Conservation (phyloP, 2,329 filamentous ascomycete species). For the Neofusicoccum sp. region DNA sequence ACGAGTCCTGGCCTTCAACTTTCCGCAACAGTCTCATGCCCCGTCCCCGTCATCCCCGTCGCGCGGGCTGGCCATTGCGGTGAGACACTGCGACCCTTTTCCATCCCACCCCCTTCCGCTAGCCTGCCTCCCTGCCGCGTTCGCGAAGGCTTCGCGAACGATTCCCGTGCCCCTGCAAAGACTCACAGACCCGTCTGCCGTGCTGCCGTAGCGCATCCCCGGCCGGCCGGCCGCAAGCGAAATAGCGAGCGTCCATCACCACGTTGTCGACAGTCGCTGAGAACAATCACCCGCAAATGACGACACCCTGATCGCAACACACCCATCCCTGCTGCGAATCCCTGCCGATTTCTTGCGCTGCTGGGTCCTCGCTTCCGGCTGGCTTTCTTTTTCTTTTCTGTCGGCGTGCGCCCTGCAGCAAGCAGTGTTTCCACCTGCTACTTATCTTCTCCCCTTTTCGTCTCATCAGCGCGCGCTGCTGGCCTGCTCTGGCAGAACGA, state of each 20-base stretch:
- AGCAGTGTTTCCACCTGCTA: slow-evolving; percentile 11
- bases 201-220: slow-evolving; percentile 10
- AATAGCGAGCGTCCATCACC: slow-evolving; percentile 17
- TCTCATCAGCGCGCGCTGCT: neutral
- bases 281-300: slow-evolving; percentile 11
- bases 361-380: slow-evolving; percentile 1
- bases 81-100: slow-evolving; percentile 15
- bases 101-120: neutral
- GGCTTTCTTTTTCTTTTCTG: neutral
- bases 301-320: slow-evolving; percentile 14
- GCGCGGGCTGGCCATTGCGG: slow-evolving; percentile 15
- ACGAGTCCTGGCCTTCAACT: slow-evolving; percentile 16
- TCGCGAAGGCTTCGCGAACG: slow-evolving; percentile 18
- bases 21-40: slow-evolving; percentile 8
- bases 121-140: slow-evolving; percentile 4
- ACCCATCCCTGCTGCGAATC: slow-evolving; percentile 13
- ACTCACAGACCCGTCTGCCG: slow-evolving; percentile 5
- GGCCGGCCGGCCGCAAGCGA: slow-evolving; percentile 17
- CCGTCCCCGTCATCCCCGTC: slow-evolving; percentile 12
- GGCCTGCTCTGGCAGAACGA: neutral
- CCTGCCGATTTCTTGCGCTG: slow-evolving; percentile 6
- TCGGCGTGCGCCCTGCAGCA: slow-evolving; percentile 12
- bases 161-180: slow-evolving; percentile 1
- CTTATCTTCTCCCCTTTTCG: slow-evolving; percentile 5
- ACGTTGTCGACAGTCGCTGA: slow-evolving; percentile 3